Conservation (phyloP, 73 alveolate species). For the Effrenium voratum region DNA sequence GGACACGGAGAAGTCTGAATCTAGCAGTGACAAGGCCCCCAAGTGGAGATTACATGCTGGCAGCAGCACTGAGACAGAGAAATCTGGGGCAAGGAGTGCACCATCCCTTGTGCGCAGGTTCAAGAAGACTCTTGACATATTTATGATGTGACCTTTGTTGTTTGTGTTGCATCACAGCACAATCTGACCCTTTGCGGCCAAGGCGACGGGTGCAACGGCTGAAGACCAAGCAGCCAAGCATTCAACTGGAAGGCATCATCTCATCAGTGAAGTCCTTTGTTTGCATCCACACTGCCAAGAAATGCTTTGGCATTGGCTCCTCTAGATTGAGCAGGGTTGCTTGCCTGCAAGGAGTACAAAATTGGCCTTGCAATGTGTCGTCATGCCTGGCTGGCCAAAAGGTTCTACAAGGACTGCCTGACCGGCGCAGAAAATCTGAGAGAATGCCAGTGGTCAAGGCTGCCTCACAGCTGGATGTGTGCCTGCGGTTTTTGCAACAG, state of each 20-base stretch:
- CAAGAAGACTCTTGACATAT: neutral
- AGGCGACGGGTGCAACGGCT: neutral
- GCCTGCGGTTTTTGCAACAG: neutral
- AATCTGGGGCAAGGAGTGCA: neutral
- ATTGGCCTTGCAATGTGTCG: neutral
- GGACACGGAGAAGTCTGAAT: neutral
- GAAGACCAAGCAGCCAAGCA: neutral
- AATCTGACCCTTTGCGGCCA: neutral
- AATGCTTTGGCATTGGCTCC: neutral
- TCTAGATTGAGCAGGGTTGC: neutral
- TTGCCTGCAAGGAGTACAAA: neutral
- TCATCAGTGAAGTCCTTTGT: too few relatives aligned
- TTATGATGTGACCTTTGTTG: neutral
- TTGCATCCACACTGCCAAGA: neutral
- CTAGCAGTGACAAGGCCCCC: neutral
- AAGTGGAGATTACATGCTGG: neutral
- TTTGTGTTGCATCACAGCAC: too few relatives aligned
- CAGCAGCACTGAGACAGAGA: neutral
- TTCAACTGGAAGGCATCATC: neutral
- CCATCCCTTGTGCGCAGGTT: neutral
- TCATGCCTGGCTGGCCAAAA: neutral
- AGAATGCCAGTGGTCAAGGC: neutral
- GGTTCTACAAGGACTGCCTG: neutral
- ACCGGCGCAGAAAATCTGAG: neutral
- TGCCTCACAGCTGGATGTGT: neutral